Evolutionary conservation across 371 early-diverging fungal species (phyloP).

Genomic region (Mortierella sp.): DNA sequence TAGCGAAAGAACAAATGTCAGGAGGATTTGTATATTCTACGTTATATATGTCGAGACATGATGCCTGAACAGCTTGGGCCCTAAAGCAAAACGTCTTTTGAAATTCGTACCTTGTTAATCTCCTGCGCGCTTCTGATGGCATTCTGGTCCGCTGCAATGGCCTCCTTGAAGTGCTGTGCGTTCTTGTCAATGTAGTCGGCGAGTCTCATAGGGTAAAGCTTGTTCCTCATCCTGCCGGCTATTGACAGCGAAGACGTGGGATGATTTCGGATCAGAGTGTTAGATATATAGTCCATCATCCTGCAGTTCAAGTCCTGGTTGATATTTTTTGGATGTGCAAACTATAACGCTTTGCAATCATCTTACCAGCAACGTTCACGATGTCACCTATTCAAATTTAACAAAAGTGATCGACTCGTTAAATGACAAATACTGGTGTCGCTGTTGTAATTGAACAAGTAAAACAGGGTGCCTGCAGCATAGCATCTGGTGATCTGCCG

Average conservation of each 20-base stretch:
- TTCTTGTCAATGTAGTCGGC: conserved; percentile 49
- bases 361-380: conserved; percentile 47
- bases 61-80: neutral
- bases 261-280: too few relatives aligned
- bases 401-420: too few relatives aligned
- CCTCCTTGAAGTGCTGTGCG: conserved; percentile 19
- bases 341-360: too few relatives aligned
- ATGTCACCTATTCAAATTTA: conserved; percentile 35
- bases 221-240: conserved; percentile 55
- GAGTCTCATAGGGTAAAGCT: conserved; percentile 45
- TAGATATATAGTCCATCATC: too few relatives aligned
- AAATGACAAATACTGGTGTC: neutral
- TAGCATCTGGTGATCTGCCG: neutral
- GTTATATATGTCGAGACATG: too few relatives aligned
- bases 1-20: too few relatives aligned
- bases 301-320: too few relatives aligned
- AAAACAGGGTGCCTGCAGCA: too few relatives aligned
- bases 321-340: too few relatives aligned
- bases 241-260: conserved; percentile 1
- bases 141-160: conserved; percentile 24
- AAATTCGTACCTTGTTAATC: conserved; percentile 35
- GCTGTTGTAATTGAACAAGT: too few relatives aligned
- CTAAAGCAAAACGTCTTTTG: too few relatives aligned
- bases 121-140: conserved; percentile 31
- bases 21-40: neutral